These are phyloP conservation scores for Chrysoporthe cubensis DNA, from an alignment of 2,329 filamentous ascomycete genomes.

Conservation along the genomic window DNA sequence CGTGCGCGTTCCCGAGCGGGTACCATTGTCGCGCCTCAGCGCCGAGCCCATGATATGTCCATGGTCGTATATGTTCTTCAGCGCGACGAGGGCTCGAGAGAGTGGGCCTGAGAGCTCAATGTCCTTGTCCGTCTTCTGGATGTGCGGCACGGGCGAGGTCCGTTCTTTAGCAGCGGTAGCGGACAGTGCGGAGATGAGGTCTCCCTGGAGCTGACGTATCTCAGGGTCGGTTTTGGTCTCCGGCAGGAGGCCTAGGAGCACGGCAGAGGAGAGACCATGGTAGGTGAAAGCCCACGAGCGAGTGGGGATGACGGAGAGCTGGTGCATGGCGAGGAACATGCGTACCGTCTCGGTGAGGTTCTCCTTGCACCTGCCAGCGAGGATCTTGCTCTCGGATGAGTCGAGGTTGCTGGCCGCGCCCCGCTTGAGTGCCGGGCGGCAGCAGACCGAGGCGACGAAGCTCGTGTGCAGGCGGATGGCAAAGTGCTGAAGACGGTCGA, in stretches of 20 bases:
- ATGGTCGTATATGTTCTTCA: conserved; percentile 70
- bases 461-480: conserved; percentile 68
- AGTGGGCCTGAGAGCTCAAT: conserved; percentile 66
- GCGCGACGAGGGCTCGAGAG: conserved; percentile 61
- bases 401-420: conserved; percentile 54
- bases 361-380: conserved; percentile 63
- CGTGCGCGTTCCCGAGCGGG: conserved; percentile 50
- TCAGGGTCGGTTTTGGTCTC: conserved; percentile 67
- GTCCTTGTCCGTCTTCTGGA: conserved; percentile 60
- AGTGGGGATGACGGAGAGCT: conserved; percentile 67
- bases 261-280: conserved; percentile 67
- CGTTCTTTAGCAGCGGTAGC: conserved; percentile 67
- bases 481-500: conserved; percentile 66
- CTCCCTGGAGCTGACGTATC: conserved; percentile 65
- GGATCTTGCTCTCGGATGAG: conserved; percentile 54
- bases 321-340: conserved; percentile 72
- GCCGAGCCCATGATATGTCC: conserved; percentile 58
- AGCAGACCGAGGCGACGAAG: conserved; percentile 68
- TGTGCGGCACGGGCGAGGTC: conserved; percentile 56
- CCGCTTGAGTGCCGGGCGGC: conserved; percentile 63
- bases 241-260: conserved; percentile 65
- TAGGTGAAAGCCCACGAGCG: conserved; percentile 72
- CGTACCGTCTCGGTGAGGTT: conserved; percentile 68
- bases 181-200: conserved; percentile 66
- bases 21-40: conserved; percentile 53